Percentiles rank a stretch among this genome's conserved stretches.
These are phyloP conservation scores for Eucalyptus viminalis DNA, from an alignment of 345 rosid species.

Conservation along the genomic window DNA sequence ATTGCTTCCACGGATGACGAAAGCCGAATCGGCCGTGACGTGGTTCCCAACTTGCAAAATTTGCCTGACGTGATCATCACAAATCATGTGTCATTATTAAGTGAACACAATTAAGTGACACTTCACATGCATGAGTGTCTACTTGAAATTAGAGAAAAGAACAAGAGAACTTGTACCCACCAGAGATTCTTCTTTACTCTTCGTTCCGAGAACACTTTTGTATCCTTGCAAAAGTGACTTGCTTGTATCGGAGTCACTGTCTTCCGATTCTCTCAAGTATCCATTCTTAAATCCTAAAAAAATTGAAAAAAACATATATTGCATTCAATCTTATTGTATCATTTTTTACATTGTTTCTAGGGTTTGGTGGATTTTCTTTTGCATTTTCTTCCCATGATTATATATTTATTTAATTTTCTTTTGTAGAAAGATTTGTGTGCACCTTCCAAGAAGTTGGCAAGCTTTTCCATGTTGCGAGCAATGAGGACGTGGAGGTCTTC, in stretches of 20 bases:
- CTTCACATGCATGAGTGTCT: neutral
- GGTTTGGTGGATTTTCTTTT: neutral
- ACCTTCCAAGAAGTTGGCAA: conserved; percentile 57
- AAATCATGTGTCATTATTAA: neutral
- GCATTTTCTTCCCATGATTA: neutral
- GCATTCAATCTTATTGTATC: neutral
- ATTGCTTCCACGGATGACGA: conserved; percentile 74
- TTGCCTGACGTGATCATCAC: conserved; percentile 29
- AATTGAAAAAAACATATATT: no score
- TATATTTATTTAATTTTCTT: no score
- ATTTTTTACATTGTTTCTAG: neutral
- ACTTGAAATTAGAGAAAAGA: neutral
- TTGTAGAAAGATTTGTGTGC: neutral
- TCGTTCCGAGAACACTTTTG: conserved; percentile 43
- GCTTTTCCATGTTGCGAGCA: conserved; percentile 36
- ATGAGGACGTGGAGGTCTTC: conserved; percentile 45
- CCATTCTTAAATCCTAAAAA: conserved; percentile 39
- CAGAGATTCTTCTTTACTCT: conserved; percentile 58
- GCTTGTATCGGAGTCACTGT: conserved; percentile 1
- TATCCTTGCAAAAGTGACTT: conserved; percentile 29
- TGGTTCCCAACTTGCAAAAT: conserved; percentile 85
- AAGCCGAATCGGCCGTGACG: conserved; percentile 59
- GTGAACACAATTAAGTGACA: no score
- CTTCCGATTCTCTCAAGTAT: conserved; percentile 17
- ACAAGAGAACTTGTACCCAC: conserved; percentile 15